These are phyloP conservation scores for Castanea crenata DNA, from an alignment of 306 rosid species.

Conservation along the genomic window DNA sequence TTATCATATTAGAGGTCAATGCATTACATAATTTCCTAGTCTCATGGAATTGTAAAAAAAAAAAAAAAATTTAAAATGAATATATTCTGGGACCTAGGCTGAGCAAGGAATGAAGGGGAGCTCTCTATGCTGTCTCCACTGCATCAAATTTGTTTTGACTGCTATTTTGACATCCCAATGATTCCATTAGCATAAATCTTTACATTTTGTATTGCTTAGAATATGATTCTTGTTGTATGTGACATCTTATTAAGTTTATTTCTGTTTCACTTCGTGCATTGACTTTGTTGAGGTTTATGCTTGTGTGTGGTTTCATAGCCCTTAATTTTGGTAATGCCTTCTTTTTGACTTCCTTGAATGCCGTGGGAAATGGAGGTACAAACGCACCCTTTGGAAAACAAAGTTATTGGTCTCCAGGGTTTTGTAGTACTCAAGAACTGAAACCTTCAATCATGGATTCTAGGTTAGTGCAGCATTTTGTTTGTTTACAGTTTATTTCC, in stretches of 20 bases:
- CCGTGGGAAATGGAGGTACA: background rate
- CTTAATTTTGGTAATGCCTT: background rate
- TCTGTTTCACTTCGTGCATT: too few relatives aligned
- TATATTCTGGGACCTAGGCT: too few relatives aligned
- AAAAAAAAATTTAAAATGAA: background rate
- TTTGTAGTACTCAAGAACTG: background rate
- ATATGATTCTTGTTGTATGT: background rate
- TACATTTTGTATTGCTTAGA: background rate
- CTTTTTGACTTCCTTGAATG: background rate
- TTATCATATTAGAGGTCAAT: background rate
- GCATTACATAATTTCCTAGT: background rate
- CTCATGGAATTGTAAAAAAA: background rate
- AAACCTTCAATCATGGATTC: background rate
- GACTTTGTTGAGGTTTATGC: background rate
- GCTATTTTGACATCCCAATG: background rate
- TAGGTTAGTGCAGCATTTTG: background rate
- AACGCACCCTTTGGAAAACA: background rate
- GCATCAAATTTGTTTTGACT: too few relatives aligned
- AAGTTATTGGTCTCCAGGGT: background rate
- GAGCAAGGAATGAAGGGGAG: too few relatives aligned
- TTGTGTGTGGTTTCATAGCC: background rate
- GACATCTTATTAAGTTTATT: background rate
- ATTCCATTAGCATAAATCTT: background rate
- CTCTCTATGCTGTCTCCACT: too few relatives aligned
- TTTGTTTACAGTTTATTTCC: background rate